These are phyloP conservation scores for Talaromyces nanjingensis DNA, from an alignment of 495 filamentous ascomycete species.

Conservation along the genomic window DNA sequence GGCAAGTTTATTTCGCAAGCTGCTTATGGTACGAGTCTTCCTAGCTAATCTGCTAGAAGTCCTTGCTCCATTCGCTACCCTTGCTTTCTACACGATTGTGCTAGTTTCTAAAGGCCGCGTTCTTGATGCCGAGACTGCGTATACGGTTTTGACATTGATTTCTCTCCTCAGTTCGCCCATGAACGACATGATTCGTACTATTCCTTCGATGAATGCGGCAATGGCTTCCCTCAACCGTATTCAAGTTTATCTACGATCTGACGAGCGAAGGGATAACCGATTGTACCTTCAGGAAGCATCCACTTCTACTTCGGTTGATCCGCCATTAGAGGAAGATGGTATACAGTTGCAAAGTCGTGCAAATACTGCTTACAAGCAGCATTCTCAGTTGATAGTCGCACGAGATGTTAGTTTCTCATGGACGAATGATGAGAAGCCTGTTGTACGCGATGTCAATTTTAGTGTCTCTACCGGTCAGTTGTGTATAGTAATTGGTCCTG, in stretches of 20 bases:
- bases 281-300: neutral
- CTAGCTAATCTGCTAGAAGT: neutral
- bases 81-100: neutral
- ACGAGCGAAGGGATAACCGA: slow-evolving; percentile 9
- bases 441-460: slow-evolving; percentile 35
- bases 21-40: slow-evolving; percentile 16
- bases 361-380: neutral
- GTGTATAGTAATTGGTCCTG: slow-evolving; percentile 17
- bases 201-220: slow-evolving; percentile 11
- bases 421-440: slow-evolving; percentile 35
- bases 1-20: slow-evolving; percentile 47
- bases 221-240: slow-evolving; percentile 12
- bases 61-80: neutral
- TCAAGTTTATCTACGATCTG: slow-evolving; percentile 13
- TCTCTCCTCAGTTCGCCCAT: slow-evolving; percentile 9
- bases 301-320: neutral
- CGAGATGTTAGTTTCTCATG: slow-evolving; percentile 45
- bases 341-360: neutral
- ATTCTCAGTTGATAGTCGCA: slow-evolving; percentile 19
- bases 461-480: slow-evolving; percentile 32
- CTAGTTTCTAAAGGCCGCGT: slow-evolving; percentile 20
- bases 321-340: neutral
- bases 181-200: slow-evolving; percentile 10
- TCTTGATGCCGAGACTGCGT: slow-evolving; percentile 67
- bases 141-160: slow-evolving; percentile 76